These are phyloP conservation scores for Mesembryanthemum crystallinum DNA, from an alignment of 148 eudicot genomes.

Conservation along the genomic window DNA sequence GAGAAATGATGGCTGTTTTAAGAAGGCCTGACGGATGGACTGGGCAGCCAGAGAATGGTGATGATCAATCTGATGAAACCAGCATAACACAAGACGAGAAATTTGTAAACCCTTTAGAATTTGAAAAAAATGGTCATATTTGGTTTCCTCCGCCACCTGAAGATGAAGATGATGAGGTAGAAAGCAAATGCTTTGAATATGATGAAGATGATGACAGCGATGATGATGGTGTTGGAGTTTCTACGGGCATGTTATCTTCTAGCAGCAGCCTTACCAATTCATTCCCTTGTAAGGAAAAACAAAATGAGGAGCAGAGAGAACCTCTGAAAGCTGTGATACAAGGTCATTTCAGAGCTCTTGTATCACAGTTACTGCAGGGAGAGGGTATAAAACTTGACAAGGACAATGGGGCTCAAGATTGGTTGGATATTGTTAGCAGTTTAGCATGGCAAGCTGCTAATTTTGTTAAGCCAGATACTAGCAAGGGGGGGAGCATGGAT, in stretches of 20 bases:
- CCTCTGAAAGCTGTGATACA: conserved; percentile 57
- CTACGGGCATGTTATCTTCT: conserved; percentile 46
- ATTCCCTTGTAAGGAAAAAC: conserved; percentile 47
- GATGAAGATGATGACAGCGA: conserved; percentile 80
- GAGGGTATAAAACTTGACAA: conserved; percentile 54
- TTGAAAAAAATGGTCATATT: conserved; percentile 64
- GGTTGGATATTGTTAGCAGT: conserved; percentile 73
- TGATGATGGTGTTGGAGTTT: conserved; percentile 58
- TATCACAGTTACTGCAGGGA: conserved; percentile 77
- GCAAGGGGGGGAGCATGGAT: conserved; percentile 97
- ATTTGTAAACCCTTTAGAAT: conserved; percentile 55
- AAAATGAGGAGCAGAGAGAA: conserved; percentile 46
- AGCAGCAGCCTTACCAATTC: conserved; percentile 38
- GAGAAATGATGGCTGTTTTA: conserved; percentile 46
- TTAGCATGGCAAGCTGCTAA: conserved; percentile 98
- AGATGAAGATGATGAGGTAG: conserved; percentile 62
- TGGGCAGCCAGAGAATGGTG: conserved; percentile 33
- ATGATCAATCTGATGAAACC: conserved; percentile 39
- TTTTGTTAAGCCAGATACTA: conserved; percentile 87
- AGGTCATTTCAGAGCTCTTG: conserved; percentile 95
- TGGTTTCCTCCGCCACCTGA: conserved; percentile 94
- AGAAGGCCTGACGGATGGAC: conserved; percentile 45
- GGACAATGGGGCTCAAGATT: conserved; percentile 46
- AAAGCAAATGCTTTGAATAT: conserved; percentile 53
- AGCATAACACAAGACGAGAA: conserved; percentile 33